Percentiles rank a stretch among this genome's conserved stretches.
These are phyloP conservation scores for Backusella tarrabulga DNA, from an alignment of 192 early-diverging fungal species.

Conservation along the genomic window DNA sequence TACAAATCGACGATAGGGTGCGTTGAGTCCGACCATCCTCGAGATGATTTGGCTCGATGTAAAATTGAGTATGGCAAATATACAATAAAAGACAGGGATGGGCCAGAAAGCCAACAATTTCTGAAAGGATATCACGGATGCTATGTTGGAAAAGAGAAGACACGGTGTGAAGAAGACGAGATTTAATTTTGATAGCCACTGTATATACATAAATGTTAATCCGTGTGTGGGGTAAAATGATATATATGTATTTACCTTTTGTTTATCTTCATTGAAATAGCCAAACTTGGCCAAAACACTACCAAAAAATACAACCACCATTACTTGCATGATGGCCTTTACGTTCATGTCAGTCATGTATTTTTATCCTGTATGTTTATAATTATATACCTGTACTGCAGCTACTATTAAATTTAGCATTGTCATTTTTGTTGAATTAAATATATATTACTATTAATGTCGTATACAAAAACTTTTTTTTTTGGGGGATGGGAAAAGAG, in stretches of 20 bases:
- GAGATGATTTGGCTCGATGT: constrained; percentile 38
- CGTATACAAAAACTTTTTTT: background rate
- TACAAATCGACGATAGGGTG: constrained; percentile 59
- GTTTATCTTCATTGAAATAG: constrained; percentile 30
- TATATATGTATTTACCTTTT: constrained; percentile 30
- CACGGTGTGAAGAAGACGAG: constrained; percentile 75
- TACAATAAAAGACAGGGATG: constrained; percentile 53
- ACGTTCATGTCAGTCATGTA: background rate
- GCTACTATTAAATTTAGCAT: constrained; percentile 32
- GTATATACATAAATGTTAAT: constrained; percentile 1
- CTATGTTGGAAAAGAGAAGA: constrained; percentile 73
- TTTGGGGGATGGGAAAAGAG: background rate
- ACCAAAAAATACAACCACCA: constrained; percentile 32
- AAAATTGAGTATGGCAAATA: constrained; percentile 37
- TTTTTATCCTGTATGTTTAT: background rate
- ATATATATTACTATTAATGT: background rate
- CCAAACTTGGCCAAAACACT: constrained; percentile 28
- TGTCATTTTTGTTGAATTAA: constrained; percentile 2
- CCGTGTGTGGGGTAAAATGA: background rate
- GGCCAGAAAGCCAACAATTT: constrained; percentile 72
- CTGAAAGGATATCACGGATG: constrained; percentile 59
- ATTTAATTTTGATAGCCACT: constrained; percentile 61
- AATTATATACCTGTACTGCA: constrained; percentile 23
- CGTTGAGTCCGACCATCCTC: constrained; percentile 40
- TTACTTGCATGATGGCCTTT: constrained; percentile 37